These are phyloP conservation scores for Trypanosoma scelopori DNA, from an alignment of 208 protist genomes.

Conservation along the genomic window DNA sequence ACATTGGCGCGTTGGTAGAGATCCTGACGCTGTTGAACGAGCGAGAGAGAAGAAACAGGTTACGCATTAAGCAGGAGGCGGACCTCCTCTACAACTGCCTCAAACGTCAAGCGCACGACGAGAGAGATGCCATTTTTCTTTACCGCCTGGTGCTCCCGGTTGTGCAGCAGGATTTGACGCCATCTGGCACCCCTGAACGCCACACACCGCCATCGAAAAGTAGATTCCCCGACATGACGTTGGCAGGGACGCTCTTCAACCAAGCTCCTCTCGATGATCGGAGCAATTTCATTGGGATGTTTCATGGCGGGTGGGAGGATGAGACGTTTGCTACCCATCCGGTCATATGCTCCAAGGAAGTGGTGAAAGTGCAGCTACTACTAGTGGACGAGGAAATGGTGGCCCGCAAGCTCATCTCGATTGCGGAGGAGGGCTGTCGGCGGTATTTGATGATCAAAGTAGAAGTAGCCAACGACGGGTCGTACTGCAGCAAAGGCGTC, in stretches of 20 bases:
- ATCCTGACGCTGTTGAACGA: conserved; percentile 2
- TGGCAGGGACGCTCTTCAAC: no score
- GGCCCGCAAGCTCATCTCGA: background rate
- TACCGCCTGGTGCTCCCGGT: background rate
- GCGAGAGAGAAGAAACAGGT: conserved; percentile 1
- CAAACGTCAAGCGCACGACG: background rate
- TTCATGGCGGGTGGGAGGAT: background rate
- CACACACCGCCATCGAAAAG: background rate
- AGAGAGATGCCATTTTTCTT: background rate
- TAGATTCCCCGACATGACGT: no score
- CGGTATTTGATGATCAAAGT: background rate
- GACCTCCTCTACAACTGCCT: background rate
- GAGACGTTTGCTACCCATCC: background rate
- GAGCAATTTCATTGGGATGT: no score
- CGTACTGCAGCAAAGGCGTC: background rate
- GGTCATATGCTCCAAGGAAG: background rate
- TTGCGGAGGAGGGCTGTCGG: conserved; percentile 8
- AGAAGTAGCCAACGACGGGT: background rate
- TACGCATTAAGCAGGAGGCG: background rate
- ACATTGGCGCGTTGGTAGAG: conserved; percentile 25
- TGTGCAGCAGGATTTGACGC: background rate
- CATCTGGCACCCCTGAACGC: background rate
- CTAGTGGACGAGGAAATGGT: conserved; percentile 3
- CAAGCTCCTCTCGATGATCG: no score
- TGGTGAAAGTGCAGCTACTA: background rate